Conservation (phyloP, 306 rosid genomes). For the Pyrus betulifolia region DNA sequence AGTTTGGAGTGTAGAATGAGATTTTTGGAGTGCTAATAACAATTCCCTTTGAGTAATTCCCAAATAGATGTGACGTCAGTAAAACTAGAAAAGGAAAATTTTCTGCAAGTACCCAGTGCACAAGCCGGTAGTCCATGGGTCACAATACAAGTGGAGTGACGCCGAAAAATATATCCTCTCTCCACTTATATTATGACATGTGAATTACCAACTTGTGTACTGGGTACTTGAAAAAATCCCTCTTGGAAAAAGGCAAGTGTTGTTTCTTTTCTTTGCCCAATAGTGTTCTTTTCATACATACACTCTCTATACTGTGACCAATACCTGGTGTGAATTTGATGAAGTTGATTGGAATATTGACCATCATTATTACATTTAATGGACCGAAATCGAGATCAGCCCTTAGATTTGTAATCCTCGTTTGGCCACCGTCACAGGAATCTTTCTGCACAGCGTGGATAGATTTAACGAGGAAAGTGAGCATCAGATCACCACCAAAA, state of each 20-base stretch:
- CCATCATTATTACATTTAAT: not conserved
- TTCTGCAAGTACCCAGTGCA: no score
- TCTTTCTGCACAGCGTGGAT: constrained; percentile 52
- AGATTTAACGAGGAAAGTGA: constrained; percentile 50
- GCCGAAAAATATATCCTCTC: not conserved
- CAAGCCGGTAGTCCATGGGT: no score
- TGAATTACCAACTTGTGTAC: no score
- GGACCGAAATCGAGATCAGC: not conserved
- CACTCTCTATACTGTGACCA: not conserved
- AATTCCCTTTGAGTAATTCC: not conserved
- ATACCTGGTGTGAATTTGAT: not conserved
- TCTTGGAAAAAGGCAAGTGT: not conserved
- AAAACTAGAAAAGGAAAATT: no score
- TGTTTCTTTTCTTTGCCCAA: not conserved
- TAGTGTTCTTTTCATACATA: not conserved
- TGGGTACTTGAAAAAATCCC: no score
- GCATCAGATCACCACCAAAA: constrained; percentile 6
- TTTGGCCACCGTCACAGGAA: constrained; percentile 38
- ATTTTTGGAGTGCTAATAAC: no score
- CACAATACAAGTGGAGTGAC: not conserved
- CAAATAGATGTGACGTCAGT: not conserved
- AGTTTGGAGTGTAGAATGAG: no score
- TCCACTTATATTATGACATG: not conserved
- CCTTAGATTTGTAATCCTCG: not conserved
- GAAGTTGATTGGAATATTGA: not conserved